These are phyloP conservation scores for Colletotrichum liriopes DNA, from an alignment of 2,329 filamentous ascomycete species.

Conservation along the genomic window DNA sequence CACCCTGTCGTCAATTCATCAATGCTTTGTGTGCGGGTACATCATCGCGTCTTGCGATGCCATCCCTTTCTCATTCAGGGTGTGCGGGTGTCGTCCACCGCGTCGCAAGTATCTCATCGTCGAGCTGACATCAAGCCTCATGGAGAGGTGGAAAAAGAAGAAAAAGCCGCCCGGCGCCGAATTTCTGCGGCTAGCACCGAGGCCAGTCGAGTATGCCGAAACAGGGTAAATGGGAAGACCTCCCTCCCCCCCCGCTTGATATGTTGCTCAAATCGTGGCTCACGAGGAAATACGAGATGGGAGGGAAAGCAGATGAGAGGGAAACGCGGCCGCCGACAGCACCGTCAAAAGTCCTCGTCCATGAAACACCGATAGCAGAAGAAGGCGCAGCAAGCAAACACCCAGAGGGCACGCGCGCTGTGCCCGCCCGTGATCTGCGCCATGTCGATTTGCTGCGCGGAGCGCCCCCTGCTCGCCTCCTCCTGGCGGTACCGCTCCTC, in stretches of 20 bases:
- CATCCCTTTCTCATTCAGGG: neutral
- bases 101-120: neutral
- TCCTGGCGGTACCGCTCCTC: conserved; percentile 20
- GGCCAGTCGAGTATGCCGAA: neutral
- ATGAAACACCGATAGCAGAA: conserved; percentile 40
- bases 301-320: neutral
- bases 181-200: neutral
- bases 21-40: neutral
- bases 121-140: neutral
- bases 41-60: neutral
- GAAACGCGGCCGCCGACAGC: neutral
- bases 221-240: neutral
- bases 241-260: too few species aligned
- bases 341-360: conserved; percentile 39
- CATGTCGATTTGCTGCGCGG: conserved; percentile 23
- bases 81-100: neutral
- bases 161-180: neutral
- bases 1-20: neutral
- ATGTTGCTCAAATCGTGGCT: neutral
- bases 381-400: conserved; percentile 39
- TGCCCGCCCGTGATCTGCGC: conserved; percentile 26
- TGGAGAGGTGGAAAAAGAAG: neutral
- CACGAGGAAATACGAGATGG: neutral
- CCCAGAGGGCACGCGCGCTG: conserved; percentile 20
- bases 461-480: neutral